phyloP scores from a whole-genome alignment of 345 rosid species.

The Lumnitzera racemosa region DNA sequence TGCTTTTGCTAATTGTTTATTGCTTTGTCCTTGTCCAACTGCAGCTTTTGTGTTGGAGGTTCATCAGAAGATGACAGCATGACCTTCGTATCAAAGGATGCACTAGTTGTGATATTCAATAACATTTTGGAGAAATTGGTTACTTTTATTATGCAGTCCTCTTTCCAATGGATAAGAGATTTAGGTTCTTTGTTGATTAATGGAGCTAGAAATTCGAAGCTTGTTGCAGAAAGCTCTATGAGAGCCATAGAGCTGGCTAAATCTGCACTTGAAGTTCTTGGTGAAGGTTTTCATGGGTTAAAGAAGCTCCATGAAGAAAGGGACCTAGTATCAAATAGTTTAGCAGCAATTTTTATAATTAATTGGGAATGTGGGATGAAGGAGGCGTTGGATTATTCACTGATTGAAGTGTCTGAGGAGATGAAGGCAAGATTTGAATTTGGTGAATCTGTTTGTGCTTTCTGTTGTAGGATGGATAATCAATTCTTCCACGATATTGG shows the following conservation, averaged over 20 bases:
- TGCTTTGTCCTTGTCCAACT: slow-evolving; percentile 12
- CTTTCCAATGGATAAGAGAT: slow-evolving; percentile 52
- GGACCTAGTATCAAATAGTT: slow-evolving; percentile 44
- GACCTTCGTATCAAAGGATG: slow-evolving; percentile 51
- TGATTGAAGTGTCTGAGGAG: slow-evolving; percentile 26
- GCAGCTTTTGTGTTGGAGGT: slow-evolving; percentile 85
- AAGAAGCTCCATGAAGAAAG: slow-evolving; percentile 42
- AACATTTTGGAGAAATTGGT: slow-evolving; percentile 43
- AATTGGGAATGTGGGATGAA: slow-evolving; percentile 58
- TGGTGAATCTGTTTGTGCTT: slow-evolving; percentile 32
- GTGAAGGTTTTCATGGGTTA: slow-evolving; percentile 57
- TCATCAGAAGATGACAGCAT: slow-evolving; percentile 33
- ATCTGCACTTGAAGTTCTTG: slow-evolving; percentile 59
- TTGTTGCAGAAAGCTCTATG: slow-evolving; percentile 19
- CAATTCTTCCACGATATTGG: slow-evolving; percentile 46
- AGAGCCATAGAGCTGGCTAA: slow-evolving; percentile 35
- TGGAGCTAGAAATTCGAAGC: slow-evolving; percentile 18
- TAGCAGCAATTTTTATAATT: slow-evolving; percentile 53
- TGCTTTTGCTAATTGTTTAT: slow-evolving; percentile 8
- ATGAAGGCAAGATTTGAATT: slow-evolving; percentile 30
- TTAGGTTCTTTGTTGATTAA: slow-evolving; percentile 32
- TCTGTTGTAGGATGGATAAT: slow-evolving; percentile 34
- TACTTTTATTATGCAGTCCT: slow-evolving; percentile 48
- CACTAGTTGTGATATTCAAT: slow-evolving; percentile 38
- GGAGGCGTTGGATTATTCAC: slow-evolving; percentile 21